These are phyloP conservation scores for Ilyonectria sp. DNA, from an alignment of 2,329 filamentous ascomycete species.

Conservation along the genomic window DNA sequence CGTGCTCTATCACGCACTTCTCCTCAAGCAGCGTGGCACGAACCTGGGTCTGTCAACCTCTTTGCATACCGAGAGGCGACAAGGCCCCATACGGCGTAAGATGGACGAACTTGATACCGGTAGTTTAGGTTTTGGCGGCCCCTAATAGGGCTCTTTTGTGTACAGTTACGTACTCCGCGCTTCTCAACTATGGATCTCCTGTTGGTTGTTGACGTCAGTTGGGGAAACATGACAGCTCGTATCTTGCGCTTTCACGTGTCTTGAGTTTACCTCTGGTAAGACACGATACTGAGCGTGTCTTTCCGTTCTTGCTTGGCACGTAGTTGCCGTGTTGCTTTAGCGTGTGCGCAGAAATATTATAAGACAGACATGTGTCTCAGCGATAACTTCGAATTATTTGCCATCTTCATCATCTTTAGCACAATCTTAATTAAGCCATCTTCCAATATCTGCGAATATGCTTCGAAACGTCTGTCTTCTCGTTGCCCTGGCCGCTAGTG, in stretches of 20 bases:
- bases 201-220: not conserved
- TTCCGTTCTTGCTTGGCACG: not conserved
- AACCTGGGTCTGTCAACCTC: not conserved
- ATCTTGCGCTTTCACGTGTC: not conserved
- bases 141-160: not conserved
- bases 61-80: not conserved
- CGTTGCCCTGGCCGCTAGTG: constrained; percentile 17
- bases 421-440: not conserved
- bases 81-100: not conserved
- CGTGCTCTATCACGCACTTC: not conserved
- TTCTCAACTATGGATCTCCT: no score
- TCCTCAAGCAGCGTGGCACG: not conserved
- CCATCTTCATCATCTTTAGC: not conserved
- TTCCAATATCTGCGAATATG: constrained; percentile 26
- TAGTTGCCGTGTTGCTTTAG: not conserved
- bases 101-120: not conserved
- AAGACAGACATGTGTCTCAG: not conserved
- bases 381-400: not conserved
- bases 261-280: not conserved
- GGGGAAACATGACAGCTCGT: not conserved
- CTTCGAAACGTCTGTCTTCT: constrained; percentile 26
- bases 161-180: not conserved
- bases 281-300: not conserved
- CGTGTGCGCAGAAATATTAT: not conserved
- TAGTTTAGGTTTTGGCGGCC: not conserved